A percentile compares a stretch with the other conserved stretches of the same genome.
Evolutionary conservation across 1,284 basidiomycete genomes (phyloP).

Genomic region (Leccinum fuscescens): DNA sequence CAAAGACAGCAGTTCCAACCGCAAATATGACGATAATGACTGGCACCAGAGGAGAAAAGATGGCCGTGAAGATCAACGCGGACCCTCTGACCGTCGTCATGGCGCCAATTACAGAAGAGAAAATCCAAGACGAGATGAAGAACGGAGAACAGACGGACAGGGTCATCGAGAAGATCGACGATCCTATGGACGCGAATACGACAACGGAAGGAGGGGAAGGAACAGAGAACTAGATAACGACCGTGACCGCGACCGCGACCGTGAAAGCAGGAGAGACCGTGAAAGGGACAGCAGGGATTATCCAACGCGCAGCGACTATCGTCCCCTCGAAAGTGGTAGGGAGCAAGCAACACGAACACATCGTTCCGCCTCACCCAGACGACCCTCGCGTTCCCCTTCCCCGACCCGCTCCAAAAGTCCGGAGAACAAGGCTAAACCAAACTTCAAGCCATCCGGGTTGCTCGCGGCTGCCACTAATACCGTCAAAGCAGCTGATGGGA

Average conservation of each 20-base stretch:
- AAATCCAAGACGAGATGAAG: constrained; percentile 34
- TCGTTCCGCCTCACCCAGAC: constrained; percentile 56
- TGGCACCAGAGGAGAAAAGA: constrained; percentile 8
- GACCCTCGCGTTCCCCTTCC: constrained; percentile 35
- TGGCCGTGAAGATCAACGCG: constrained; percentile 3
- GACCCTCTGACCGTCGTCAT: constrained; percentile 12
- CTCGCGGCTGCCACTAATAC: constrained; percentile 95
- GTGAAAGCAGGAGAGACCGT: constrained; percentile 23
- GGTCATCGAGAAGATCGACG: constrained; percentile 20
- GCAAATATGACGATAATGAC: constrained; percentile 7
- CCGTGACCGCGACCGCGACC: constrained; percentile 12
- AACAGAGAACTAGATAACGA: constrained; percentile 31
- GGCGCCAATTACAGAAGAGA: constrained; percentile 9
- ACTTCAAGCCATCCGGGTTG: constrained; percentile 85
- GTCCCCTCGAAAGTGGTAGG: constrained; percentile 21
- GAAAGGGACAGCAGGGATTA: constrained; percentile 41
- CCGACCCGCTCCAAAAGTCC: constrained; percentile 35
- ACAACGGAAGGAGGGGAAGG: constrained; percentile 32
- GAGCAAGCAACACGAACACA: constrained; percentile 40
- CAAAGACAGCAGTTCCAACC: constrained; percentile 16
- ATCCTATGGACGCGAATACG: constrained; percentile 18
- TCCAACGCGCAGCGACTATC: constrained; percentile 35
- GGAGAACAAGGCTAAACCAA: constrained; percentile 73
- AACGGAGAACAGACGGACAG: constrained; percentile 37
- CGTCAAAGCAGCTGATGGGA: constrained; percentile 68